Conservation (phyloP, 2,329 filamentous ascomycete species). For the Periglandula ipomoeae region DNA sequence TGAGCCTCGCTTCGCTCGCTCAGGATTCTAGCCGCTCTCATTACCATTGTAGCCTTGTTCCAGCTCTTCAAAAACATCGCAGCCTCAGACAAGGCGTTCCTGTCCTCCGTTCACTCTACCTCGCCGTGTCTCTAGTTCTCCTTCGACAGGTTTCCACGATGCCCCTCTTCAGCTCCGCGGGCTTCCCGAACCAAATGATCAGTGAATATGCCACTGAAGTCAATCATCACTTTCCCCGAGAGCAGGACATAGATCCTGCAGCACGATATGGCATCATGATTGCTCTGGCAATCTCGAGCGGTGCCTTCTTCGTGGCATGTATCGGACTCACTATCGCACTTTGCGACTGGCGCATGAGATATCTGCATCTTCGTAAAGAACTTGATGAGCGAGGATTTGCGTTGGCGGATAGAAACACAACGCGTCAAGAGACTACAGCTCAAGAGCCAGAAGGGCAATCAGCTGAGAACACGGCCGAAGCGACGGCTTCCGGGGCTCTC, state of each 20-base stretch:
- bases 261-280: slow-evolving; percentile 9
- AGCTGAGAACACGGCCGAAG: background rate
- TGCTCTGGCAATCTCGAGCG: slow-evolving; percentile 8
- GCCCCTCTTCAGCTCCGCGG: background rate
- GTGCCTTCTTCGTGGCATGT: slow-evolving; percentile 9
- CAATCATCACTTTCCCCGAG: slow-evolving; percentile 4
- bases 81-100: too few species aligned
- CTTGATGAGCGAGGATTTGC: slow-evolving; percentile 6
- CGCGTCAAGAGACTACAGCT: background rate
- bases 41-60: too few species aligned
- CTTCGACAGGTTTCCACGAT: background rate
- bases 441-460: background rate
- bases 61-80: too few species aligned
- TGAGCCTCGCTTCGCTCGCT: background rate
- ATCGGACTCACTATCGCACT: slow-evolving; percentile 7
- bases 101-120: too few species aligned
- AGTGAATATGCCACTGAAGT: background rate
- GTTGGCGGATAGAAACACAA: background rate
- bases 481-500: slow-evolving; percentile 7
- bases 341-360: slow-evolving; percentile 10
- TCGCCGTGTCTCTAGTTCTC: background rate
- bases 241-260: slow-evolving; percentile 5
- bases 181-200: background rate
- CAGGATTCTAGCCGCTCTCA: too few species aligned
- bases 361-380: slow-evolving; percentile 6